Evolutionary conservation across 345 rosid genomes (phyloP), one percentile per base, ranked within the genome.

Genomic region (Microthlaspi erraticum): DNA sequence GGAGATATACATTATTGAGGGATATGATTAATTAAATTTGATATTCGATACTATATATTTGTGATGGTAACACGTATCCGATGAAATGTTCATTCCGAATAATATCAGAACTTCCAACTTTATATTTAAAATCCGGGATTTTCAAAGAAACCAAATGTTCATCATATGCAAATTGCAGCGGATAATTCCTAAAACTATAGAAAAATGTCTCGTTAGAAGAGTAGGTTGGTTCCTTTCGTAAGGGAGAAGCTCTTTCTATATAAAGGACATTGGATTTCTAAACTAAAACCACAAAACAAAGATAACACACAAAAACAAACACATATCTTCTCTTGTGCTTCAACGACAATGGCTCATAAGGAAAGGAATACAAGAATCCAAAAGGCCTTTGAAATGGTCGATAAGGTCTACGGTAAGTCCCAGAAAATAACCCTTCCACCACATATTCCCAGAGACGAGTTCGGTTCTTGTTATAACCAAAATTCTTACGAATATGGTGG

Each of bases 301-400:
- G 17, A 9, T 6, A 17, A 31, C 13, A 31, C 33, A 59, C 4
- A 13, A 11, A 51, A 67, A 13, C 11, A 37, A 68, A n/a, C 32
- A 62, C 20, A 3, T 61, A 45, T 62, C 64, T 52, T 53, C 68
- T 44, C 51, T 60, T 29, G 42, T 26, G 36, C 39, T 55, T 46
- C 75, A 41, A 39, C 64, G 79, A 54, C 48, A 45, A 75, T 56
- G 79, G 19, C 79, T 31, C 71, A 73, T 66, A 66, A 58, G 0
- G 60, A 74, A 58, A 33, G 42, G 19, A 39, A 56, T 11, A 36
- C 50, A 48, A 65, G 37, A 26, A 12, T 56, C 32, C 65, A 73
- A 50, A 60, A 66, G 51, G 68, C 56, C 16, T 74, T 66, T 41
- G 78, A 59, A 57, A 59, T 74, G 68, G 68, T 66, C 26, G 71